Evolutionary conservation across 306 rosid species (phyloP).

Genomic region (Malus sieversii): DNA sequence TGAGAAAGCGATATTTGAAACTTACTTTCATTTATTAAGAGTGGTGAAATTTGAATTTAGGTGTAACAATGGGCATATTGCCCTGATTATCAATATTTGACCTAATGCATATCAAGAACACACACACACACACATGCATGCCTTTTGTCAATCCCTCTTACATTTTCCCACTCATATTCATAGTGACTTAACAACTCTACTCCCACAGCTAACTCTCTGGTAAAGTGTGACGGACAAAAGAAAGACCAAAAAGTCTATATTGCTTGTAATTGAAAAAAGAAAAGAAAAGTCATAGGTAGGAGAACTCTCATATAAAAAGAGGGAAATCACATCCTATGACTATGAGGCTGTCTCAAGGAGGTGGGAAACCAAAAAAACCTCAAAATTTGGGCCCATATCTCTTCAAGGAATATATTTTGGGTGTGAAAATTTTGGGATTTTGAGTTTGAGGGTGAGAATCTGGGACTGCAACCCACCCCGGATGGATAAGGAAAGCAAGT

Average conservation of each 20-base stretch:
- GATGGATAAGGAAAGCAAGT: too few relatives aligned
- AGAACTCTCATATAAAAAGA: background rate
- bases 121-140: too few relatives aligned
- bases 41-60: background rate
- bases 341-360: conserved; percentile 5
- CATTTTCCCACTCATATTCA: background rate
- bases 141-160: conserved; percentile 20
- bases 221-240: background rate
- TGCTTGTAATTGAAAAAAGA: background rate
- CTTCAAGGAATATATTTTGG: too few relatives aligned
- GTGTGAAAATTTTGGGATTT: too few relatives aligned
- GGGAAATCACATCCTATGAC: conserved; percentile 26
- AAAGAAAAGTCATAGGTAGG: background rate
- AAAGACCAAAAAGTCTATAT: background rate
- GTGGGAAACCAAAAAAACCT: too few relatives aligned
- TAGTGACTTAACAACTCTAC: too few relatives aligned
- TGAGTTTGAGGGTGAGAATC: too few relatives aligned
- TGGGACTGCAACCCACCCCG: too few relatives aligned
- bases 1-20: background rate
- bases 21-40: background rate
- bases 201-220: too few relatives aligned
- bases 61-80: background rate
- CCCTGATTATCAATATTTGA: too few relatives aligned
- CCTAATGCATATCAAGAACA: too few relatives aligned
- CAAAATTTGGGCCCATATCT: too few relatives aligned